phyloP scores from a whole-genome alignment of 192 early-diverging fungal genomes.

The Coemansia sp. region DNA sequence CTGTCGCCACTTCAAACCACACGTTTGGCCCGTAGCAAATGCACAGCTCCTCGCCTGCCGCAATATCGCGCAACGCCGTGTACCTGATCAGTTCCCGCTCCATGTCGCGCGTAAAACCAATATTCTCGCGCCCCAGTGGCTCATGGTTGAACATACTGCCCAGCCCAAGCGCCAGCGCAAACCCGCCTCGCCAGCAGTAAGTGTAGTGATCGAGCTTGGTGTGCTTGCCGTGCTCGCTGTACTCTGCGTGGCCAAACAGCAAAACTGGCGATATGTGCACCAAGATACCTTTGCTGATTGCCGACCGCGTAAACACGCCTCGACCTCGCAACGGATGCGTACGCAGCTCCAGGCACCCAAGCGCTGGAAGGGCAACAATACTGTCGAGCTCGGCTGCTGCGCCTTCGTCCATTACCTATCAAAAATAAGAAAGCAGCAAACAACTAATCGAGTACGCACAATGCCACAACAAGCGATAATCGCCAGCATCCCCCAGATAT shows the following conservation, averaged over 20 bases:
- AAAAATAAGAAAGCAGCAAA: not conserved
- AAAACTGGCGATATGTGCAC: slow-evolving; percentile 66
- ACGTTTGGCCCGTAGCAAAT: slow-evolving; percentile 68
- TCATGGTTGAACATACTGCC: slow-evolving; percentile 73
- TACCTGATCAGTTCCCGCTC: slow-evolving; percentile 61
- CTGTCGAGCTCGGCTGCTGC: not conserved
- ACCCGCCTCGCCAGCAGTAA: slow-evolving; percentile 63
- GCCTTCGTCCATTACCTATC: not conserved
- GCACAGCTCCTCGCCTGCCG: slow-evolving; percentile 63
- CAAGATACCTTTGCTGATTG: slow-evolving; percentile 44
- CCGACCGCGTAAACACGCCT: slow-evolving; percentile 58
- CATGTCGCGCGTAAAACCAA: slow-evolving; percentile 67
- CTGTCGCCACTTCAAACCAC: slow-evolving; percentile 64
- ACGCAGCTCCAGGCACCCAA: slow-evolving; percentile 55
- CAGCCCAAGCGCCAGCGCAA: slow-evolving; percentile 65
- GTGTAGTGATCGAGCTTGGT: slow-evolving; percentile 70
- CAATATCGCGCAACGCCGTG: slow-evolving; percentile 57
- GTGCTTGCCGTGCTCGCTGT: slow-evolving; percentile 59
- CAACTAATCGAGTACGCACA: not conserved
- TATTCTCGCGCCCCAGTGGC: slow-evolving; percentile 55
- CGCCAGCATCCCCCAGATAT: not conserved
- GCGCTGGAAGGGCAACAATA: slow-evolving; percentile 9
- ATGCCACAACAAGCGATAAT: not conserved
- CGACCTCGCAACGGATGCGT: slow-evolving; percentile 60
- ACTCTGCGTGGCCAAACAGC: slow-evolving; percentile 59